Evolutionary conservation across 768 basidiomycete genomes (phyloP).

Genomic region (Ramaria sp.): DNA sequence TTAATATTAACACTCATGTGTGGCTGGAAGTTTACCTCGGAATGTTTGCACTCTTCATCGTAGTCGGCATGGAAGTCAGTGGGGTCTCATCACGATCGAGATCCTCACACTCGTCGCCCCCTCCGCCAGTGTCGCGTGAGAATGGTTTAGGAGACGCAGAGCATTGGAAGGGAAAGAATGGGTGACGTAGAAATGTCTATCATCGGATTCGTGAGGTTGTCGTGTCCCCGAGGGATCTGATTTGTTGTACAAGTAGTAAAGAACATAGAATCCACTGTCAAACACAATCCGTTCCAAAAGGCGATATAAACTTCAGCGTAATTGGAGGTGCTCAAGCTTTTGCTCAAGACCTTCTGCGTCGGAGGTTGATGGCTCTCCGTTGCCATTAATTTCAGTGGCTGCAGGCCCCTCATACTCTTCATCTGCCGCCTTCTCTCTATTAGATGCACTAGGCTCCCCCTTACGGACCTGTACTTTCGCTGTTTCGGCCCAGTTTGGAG

Average conservation of each 20-base stretch:
- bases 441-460: too few relatives aligned
- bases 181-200: not conserved
- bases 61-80: conserved; percentile 5
- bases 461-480: conserved; percentile 5
- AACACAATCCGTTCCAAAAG: not conserved
- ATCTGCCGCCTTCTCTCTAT: too few relatives aligned
- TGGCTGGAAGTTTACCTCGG: not conserved
- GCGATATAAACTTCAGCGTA: not conserved
- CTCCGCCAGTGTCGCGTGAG: not conserved
- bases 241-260: conserved; percentile 2
- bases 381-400: too few relatives aligned
- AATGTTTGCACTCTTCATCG: conserved; percentile 8
- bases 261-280: not conserved
- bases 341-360: not conserved
- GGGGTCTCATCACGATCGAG: conserved; percentile 2
- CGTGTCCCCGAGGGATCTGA: not conserved
- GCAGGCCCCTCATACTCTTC: too few relatives aligned
- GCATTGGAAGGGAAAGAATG: conserved; percentile 2
- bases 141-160: not conserved
- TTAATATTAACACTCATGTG: not conserved
- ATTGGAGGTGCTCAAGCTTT: not conserved
- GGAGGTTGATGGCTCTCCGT: too few relatives aligned
- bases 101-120: not conserved
- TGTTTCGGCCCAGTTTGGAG: conserved; percentile 15
- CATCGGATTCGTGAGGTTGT: not conserved